Conservation (phyloP, 2,329 filamentous ascomycete genomes). For the Trichoderma endophyticum region DNA sequence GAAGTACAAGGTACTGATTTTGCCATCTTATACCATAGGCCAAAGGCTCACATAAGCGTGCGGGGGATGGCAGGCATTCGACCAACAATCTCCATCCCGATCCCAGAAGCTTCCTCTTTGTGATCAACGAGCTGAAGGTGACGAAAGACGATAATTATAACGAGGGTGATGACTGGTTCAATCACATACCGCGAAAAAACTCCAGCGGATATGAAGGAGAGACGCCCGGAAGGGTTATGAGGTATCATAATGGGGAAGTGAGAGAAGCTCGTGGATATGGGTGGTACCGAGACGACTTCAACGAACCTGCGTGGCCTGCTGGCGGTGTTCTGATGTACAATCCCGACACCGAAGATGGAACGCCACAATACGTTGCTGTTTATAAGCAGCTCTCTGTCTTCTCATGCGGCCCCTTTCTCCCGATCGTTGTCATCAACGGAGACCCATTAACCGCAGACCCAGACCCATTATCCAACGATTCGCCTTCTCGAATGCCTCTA, state of each 20-base stretch:
- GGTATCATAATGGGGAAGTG: constrained; percentile 34
- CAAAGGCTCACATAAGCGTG: neutral
- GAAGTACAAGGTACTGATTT: neutral
- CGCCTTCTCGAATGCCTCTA: neutral
- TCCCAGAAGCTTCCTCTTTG: constrained; percentile 37
- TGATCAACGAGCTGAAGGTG: constrained; percentile 35
- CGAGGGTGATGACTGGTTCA: constrained; percentile 27
- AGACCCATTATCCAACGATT: neutral
- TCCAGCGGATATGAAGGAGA: constrained; percentile 29
- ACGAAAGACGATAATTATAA: constrained; percentile 8
- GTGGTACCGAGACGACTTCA: constrained; percentile 22
- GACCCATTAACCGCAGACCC: constrained; percentile 10
- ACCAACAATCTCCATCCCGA: neutral
- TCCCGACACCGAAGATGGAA: neutral
- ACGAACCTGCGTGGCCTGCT: neutral
- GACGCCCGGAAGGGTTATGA: constrained; percentile 34
- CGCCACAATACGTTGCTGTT: no score
- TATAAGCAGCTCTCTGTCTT: constrained; percentile 34
- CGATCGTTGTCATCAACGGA: constrained; percentile 31
- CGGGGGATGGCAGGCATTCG: neutral
- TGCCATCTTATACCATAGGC: neutral
- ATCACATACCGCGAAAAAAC: constrained; percentile 31
- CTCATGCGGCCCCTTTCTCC: constrained; percentile 37
- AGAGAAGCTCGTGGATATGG: constrained; percentile 22
- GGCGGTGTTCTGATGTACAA: neutral